These are phyloP conservation scores for Beauveria medogensis DNA, from an alignment of 2,329 filamentous ascomycete genomes.

Conservation along the genomic window DNA sequence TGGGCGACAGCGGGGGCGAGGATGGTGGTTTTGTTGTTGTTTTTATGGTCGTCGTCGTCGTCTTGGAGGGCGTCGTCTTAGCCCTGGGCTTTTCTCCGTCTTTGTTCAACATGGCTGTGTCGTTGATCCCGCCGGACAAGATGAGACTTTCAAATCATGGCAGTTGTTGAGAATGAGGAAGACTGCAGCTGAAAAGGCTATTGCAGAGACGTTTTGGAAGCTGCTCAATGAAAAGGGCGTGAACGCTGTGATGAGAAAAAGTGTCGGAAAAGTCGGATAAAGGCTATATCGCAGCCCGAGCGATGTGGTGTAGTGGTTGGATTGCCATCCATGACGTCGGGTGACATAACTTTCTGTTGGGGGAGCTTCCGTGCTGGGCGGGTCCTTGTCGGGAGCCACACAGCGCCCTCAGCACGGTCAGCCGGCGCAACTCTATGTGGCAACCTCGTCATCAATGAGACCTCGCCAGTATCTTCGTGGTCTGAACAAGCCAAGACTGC, in stretches of 20 bases:
- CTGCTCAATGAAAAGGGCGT: not conserved
- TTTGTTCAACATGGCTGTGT: not conserved
- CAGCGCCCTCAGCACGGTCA: not conserved
- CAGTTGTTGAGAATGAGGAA: not conserved
- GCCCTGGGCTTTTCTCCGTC: not conserved
- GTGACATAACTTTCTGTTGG: conserved; percentile 10
- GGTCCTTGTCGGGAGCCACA: conserved; percentile 1
- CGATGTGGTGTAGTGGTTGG: not conserved
- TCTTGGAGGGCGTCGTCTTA: not conserved
- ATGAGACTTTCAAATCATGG: not conserved
- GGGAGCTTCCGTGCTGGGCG: not conserved
- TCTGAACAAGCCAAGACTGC: not conserved
- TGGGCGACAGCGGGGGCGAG: conserved; percentile 5
- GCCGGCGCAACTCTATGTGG: conserved; percentile 1
- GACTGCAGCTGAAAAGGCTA: not conserved
- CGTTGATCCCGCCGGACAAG: not conserved
- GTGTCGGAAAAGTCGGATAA: not conserved
- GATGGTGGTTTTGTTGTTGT: not conserved
- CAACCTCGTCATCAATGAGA: not conserved
- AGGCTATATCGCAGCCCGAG: not conserved
- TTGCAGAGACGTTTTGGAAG: not conserved
- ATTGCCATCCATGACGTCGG: conserved; percentile 11
- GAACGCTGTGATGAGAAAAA: not conserved
- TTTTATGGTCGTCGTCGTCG: not conserved
- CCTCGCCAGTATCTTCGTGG: not conserved